A percentile compares a stretch with the other conserved stretches of the same genome.
Evolutionary conservation across 441 rosid genomes (phyloP).

Genomic region (Arabidopsis hybrid): DNA sequence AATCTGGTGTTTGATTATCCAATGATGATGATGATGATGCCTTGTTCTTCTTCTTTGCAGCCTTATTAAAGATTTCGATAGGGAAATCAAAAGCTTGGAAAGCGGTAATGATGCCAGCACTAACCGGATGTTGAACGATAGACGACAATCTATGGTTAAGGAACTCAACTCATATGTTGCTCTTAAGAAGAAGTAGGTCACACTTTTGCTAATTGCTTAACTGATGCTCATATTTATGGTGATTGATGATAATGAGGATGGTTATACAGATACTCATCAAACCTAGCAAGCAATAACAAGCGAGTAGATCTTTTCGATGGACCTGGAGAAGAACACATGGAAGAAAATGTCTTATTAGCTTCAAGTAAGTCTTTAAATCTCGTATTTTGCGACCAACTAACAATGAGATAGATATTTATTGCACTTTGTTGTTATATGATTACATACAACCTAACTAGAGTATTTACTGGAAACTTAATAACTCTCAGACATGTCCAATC

Average conservation of each 20-base stretch:
- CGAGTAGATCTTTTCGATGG: slow-evolving; percentile 89
- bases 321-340: slow-evolving; percentile 68
- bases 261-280: slow-evolving; percentile 67
- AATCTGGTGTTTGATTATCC: background rate
- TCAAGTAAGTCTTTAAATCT: slow-evolving; percentile 60
- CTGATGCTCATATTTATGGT: slow-evolving; percentile 1
- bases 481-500: slow-evolving; percentile 88
- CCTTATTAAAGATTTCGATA: slow-evolving; percentile 92
- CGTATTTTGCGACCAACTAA: slow-evolving; percentile 11
- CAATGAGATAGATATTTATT: background rate
- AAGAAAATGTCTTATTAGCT: slow-evolving; percentile 88
- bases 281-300: slow-evolving; percentile 76
- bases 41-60: slow-evolving; percentile 48
- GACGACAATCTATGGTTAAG: slow-evolving; percentile 93
- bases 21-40: background rate
- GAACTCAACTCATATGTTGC: slow-evolving; percentile 96
- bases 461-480: slow-evolving; percentile 25
- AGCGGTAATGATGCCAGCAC: slow-evolving; percentile 66
- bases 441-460: background rate
- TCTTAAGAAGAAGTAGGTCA: slow-evolving; percentile 83
- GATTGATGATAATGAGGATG: slow-evolving; percentile 27
- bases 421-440: background rate
- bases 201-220: background rate
- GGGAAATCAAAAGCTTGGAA: slow-evolving; percentile 78
- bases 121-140: slow-evolving; percentile 75